These are phyloP conservation scores for Coniochaeta hoffmannii DNA, from an alignment of 2,329 filamentous ascomycete species.

Conservation along the genomic window DNA sequence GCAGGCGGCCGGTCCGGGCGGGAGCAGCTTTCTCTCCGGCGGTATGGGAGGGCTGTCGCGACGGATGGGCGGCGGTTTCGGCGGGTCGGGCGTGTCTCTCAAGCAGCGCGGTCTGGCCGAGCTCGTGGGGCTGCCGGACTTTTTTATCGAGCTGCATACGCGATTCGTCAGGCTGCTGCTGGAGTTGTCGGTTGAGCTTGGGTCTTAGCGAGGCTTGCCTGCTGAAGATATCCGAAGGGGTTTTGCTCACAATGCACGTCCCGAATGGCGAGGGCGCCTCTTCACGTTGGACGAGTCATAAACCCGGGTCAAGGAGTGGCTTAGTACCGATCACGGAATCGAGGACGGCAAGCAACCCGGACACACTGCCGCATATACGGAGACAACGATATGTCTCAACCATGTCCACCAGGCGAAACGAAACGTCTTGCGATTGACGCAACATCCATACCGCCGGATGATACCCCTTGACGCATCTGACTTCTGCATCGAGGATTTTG, in stretches of 20 bases:
- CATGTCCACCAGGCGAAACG: not conserved
- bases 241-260: no score
- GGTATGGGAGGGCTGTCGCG: slow-evolving; percentile 47
- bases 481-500: not conserved
- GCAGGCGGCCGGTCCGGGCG: slow-evolving; percentile 22
- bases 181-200: slow-evolving; percentile 48
- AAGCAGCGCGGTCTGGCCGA: slow-evolving; percentile 57
- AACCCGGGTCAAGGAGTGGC: not conserved
- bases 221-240: no score
- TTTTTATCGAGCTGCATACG: slow-evolving; percentile 60
- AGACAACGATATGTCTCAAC: not conserved
- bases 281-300: not conserved
- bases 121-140: slow-evolving; percentile 58
- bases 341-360: not conserved
- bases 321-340: not conserved
- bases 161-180: slow-evolving; percentile 57
- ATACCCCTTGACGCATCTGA: not conserved
- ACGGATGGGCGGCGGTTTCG: slow-evolving; percentile 47
- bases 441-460: not conserved
- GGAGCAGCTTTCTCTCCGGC: slow-evolving; percentile 49
- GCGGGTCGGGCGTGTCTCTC: slow-evolving; percentile 46
- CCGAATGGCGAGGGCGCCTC: not conserved
- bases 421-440: not conserved
- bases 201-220: slow-evolving; percentile 27
- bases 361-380: no score